phyloP scores from a whole-genome alignment of 2,329 filamentous ascomycete genomes.

The Botrytis elliptica region DNA sequence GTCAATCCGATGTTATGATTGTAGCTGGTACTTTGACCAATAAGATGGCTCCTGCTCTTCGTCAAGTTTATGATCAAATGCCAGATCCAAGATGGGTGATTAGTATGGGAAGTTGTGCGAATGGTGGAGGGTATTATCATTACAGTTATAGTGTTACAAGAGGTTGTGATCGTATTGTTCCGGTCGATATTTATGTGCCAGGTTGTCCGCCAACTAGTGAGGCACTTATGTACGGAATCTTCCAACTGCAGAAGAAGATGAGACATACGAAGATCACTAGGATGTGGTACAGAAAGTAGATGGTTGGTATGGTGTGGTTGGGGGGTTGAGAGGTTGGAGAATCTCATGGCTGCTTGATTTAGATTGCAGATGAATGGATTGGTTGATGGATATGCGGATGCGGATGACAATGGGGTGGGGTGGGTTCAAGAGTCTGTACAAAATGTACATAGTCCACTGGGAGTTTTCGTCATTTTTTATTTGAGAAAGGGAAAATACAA shows the following conservation, averaged over 20 bases:
- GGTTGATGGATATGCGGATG: neutral
- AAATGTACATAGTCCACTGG: constrained; percentile 16
- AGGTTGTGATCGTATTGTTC: constrained; percentile 73
- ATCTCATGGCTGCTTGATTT: neutral
- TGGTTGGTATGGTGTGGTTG: neutral
- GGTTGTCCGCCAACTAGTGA: constrained; percentile 66
- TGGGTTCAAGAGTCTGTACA: constrained; percentile 12
- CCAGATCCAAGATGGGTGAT: constrained; percentile 84
- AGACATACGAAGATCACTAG: constrained; percentile 25
- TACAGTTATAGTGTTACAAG: constrained; percentile 78
- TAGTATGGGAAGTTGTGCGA: constrained; percentile 82
- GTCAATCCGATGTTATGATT: constrained; percentile 91
- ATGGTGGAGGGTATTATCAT: constrained; percentile 84
- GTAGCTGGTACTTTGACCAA: constrained; percentile 91
- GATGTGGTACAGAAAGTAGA: constrained; percentile 28
- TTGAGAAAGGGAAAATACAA: neutral
- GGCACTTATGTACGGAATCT: constrained; percentile 57
- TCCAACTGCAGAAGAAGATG: constrained; percentile 26
- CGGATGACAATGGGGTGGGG: neutral
- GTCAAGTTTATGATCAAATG: constrained; percentile 96
- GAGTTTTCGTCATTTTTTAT: constrained; percentile 4
- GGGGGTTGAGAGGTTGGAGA: neutral
- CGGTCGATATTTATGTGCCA: constrained; percentile 78
- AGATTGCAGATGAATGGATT: neutral
- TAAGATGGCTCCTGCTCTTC: constrained; percentile 90